Evolutionary conservation across 495 filamentous ascomycete species (phyloP).

Genomic region (Chlorociboria aeruginascens): DNA sequence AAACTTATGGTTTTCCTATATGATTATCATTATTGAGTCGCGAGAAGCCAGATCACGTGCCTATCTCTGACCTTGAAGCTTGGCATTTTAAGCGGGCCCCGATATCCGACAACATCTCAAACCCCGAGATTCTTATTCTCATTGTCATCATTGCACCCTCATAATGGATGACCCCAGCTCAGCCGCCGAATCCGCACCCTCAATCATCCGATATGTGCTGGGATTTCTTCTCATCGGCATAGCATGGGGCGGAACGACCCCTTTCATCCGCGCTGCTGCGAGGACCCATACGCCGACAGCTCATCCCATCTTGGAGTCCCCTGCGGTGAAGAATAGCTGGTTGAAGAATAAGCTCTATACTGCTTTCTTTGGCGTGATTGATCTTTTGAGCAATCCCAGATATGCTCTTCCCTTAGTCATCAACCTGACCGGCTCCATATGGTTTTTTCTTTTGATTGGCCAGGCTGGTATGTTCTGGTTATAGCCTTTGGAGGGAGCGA

Average conservation of each 20-base stretch:
- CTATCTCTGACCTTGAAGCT: no score
- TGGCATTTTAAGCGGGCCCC: no score
- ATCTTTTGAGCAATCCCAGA: constrained; percentile 64
- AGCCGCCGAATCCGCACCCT: constrained; percentile 25
- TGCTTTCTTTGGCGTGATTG: constrained; percentile 58
- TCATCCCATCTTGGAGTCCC: constrained; percentile 35
- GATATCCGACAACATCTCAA: neutral
- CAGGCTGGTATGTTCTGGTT: constrained; percentile 56
- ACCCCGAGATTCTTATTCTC: neutral
- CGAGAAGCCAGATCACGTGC: no score
- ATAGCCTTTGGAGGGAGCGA: neutral
- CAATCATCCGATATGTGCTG: constrained; percentile 65
- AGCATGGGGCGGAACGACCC: constrained; percentile 70
- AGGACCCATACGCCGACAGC: constrained; percentile 39
- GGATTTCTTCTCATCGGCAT: constrained; percentile 86
- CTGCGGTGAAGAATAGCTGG: constrained; percentile 31
- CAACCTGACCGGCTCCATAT: constrained; percentile 89
- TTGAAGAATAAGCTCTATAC: constrained; percentile 42
- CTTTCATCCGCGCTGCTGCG: constrained; percentile 62
- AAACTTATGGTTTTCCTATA: no score
- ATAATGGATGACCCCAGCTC: constrained; percentile 1
- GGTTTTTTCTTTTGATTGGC: constrained; percentile 95
- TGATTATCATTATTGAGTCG: no score
- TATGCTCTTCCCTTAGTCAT: constrained; percentile 80
- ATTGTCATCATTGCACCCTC: neutral